Conservation (phyloP, 257 asterid genomes). For the Solanum rostratum region DNA sequence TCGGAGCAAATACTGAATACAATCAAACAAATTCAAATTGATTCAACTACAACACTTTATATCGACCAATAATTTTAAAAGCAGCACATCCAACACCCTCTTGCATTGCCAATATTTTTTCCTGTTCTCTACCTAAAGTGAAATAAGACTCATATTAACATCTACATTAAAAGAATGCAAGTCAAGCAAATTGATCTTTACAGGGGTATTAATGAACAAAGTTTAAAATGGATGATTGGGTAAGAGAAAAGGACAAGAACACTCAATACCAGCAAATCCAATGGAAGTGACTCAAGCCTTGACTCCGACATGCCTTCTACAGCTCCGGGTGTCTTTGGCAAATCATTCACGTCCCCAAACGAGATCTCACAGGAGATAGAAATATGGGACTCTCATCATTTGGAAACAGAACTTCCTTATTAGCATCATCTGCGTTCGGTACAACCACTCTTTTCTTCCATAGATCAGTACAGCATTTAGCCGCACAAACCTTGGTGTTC, state of each 20-base stretch:
- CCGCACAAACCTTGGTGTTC: constrained; percentile 49
- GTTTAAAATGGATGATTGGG: neutral
- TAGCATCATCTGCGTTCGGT: constrained; percentile 17
- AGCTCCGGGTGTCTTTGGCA: constrained; percentile 52
- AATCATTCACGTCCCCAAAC: constrained; percentile 26
- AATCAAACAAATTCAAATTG: neutral
- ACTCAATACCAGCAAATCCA: constrained; percentile 73
- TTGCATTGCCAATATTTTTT: neutral
- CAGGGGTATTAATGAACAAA: neutral
- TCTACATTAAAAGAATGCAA: neutral
- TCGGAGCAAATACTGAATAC: neutral
- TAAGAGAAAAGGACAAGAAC: neutral
- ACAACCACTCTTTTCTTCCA: constrained; percentile 69
- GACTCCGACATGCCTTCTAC: constrained; percentile 45
- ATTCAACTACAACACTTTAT: neutral
- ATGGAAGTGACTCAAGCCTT: constrained; percentile 78
- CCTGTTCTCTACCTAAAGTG: neutral
- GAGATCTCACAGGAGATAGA: constrained; percentile 50
- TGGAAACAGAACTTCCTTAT: constrained; percentile 13
- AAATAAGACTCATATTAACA: neutral
- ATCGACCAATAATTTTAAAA: neutral
- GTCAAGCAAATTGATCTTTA: neutral
- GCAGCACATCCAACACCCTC: neutral
- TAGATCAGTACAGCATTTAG: constrained; percentile 67
- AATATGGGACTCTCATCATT: constrained; percentile 21